Percentiles rank a stretch among this genome's conserved stretches.
These are phyloP conservation scores for Bacidia gigantensis DNA, from an alignment of 495 filamentous ascomycete genomes.

Conservation along the genomic window DNA sequence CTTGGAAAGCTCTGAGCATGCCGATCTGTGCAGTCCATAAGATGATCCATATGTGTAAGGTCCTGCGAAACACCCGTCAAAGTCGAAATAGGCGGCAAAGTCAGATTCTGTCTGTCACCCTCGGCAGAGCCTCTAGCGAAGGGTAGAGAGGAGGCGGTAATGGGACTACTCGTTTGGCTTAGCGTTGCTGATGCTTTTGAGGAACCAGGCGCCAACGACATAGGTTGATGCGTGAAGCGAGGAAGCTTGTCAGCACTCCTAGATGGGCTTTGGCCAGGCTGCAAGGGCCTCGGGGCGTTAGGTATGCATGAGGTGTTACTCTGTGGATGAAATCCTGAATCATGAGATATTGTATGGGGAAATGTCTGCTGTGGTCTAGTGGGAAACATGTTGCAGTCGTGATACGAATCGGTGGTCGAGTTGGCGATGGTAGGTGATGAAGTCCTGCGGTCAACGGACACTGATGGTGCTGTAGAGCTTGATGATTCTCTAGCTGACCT, in stretches of 20 bases:
- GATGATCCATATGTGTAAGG: conserved; percentile 6
- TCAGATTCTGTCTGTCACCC: conserved; percentile 3
- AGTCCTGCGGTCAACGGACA: conserved; percentile 3
- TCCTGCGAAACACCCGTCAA: not conserved
- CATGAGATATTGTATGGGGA: not conserved
- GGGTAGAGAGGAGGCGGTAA: conserved; percentile 6
- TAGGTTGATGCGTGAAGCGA: not conserved
- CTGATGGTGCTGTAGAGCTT: conserved; percentile 1
- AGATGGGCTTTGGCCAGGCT: not conserved
- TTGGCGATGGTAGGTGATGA: conserved; percentile 5
- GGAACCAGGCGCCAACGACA: not conserved
- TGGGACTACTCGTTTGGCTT: conserved; percentile 3
- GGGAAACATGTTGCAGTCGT: not conserved
- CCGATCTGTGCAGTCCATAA: not conserved
- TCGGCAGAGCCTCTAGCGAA: conserved; percentile 1
- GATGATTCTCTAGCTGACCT: conserved; percentile 1
- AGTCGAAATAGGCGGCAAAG: conserved; percentile 8
- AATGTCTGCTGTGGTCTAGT: not conserved
- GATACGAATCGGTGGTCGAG: too few relatives aligned
- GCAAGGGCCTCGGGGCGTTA: not conserved
- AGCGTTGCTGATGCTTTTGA: conserved; percentile 12
- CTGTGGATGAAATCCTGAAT: not conserved
- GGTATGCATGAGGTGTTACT: not conserved
- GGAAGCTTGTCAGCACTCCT: not conserved
- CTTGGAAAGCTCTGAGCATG: not conserved